phyloP scores from a whole-genome alignment of 768 basidiomycete species.

The Lanmaoa pseudosensibilis region DNA sequence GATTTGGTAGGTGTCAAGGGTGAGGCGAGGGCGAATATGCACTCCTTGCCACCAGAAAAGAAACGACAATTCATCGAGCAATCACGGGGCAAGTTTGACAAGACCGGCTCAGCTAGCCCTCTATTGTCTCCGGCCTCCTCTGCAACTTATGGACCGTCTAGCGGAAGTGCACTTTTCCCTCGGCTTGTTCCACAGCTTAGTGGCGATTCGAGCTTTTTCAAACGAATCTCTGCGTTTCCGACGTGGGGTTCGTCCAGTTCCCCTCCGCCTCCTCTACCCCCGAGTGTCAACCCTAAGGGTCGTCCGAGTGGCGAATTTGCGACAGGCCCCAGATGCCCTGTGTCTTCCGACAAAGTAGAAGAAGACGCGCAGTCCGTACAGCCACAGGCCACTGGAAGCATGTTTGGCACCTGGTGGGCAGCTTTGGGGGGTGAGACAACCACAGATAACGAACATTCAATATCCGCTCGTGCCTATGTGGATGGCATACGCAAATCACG shows the following conservation, averaged over 20 bases:
- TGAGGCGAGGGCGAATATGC: constrained; percentile 63
- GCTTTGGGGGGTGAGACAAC: constrained; percentile 56
- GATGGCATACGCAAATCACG: constrained; percentile 57
- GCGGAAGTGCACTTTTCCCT: constrained; percentile 54
- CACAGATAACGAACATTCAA: constrained; percentile 38
- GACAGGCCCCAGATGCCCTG: constrained; percentile 21
- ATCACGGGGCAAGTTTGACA: constrained; percentile 40
- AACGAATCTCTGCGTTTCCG: constrained; percentile 59
- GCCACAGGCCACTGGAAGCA: constrained; percentile 70
- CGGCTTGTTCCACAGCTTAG: constrained; percentile 72
- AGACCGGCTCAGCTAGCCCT: constrained; percentile 29
- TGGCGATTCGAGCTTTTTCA: constrained; percentile 67
- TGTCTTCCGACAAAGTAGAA: constrained; percentile 29
- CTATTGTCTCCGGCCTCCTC: constrained; percentile 37
- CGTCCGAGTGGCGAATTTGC: constrained; percentile 43
- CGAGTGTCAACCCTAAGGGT: constrained; percentile 26
- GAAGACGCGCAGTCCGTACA: constrained; percentile 42
- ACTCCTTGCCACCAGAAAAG: constrained; percentile 56
- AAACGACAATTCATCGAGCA: constrained; percentile 68
- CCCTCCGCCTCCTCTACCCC: constrained; percentile 40
- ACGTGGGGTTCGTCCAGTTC: constrained; percentile 52
- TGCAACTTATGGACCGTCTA: constrained; percentile 60
- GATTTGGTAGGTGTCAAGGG: constrained; percentile 73
- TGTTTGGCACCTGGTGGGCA: constrained; percentile 77
- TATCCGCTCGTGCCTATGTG: constrained; percentile 63